Conservation (phyloP, 345 rosid genomes). For the Eucalyptus erythrocorys region DNA sequence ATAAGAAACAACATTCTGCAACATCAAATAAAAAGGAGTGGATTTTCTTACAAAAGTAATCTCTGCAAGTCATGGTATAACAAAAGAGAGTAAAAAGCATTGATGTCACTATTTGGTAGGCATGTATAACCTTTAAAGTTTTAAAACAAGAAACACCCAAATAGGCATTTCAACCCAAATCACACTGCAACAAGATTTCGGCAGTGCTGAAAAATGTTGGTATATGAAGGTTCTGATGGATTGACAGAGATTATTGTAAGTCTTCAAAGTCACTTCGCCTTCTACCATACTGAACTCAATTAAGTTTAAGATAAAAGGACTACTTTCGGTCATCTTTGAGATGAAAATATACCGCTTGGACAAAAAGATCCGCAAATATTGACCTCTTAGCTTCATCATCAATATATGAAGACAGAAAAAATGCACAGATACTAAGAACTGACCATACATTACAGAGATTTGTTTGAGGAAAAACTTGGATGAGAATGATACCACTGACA, state of each 20-base stretch:
- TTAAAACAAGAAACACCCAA: neutral
- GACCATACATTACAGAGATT: neutral
- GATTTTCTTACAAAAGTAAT: neutral
- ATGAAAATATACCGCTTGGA: neutral
- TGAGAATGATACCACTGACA: constrained; percentile 34
- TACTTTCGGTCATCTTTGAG: neutral
- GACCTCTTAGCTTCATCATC: neutral
- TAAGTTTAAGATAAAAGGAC: neutral
- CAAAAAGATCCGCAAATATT: neutral
- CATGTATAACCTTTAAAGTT: neutral
- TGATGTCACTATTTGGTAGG: neutral
- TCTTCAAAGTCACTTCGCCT: neutral
- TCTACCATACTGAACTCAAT: neutral
- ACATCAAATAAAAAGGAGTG: neutral
- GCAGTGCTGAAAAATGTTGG: neutral
- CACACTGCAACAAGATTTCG: neutral
- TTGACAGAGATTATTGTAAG: neutral
- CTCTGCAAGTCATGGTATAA: neutral
- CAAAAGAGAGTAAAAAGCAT: neutral
- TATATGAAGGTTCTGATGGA: neutral
- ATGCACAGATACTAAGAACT: neutral
- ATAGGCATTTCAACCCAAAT: neutral
- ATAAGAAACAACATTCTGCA: neutral
- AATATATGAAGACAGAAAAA: neutral
- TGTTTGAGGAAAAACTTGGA: neutral